A percentile compares a stretch with the other conserved stretches of the same genome.
Conservation (phyloP, 2,329 filamentous ascomycete species). For the Diaporthe helianthi region DNA sequence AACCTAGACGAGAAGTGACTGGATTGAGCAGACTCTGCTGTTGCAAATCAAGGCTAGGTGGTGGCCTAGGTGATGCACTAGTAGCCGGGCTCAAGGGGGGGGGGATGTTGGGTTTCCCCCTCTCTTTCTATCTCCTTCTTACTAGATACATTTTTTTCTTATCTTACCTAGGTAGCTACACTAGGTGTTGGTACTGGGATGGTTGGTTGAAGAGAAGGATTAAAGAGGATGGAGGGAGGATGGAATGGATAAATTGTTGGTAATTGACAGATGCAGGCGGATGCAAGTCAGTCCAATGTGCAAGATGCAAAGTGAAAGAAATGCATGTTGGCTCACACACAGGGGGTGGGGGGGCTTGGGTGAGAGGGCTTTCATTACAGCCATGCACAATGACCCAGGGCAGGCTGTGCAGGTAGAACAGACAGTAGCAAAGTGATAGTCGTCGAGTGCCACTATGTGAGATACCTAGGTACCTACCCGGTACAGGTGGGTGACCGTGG, state of each 20-base stretch:
- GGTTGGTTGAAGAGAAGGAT: not conserved
- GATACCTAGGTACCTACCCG: too few relatives aligned
- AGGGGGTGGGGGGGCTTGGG: not conserved
- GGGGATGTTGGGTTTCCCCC: too few relatives aligned
- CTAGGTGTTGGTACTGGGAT: not conserved
- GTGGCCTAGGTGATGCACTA: conserved; percentile 15
- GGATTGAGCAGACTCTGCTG: conserved; percentile 22
- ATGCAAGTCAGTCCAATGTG: not conserved
- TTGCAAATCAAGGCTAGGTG: conserved; percentile 3
- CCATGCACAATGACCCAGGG: not conserved
- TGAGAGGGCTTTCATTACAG: conserved; percentile 7
- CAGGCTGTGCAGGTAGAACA: conserved; percentile 4
- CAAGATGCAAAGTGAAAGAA: not conserved
- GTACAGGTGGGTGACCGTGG: conserved; percentile 2
- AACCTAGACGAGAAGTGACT: not conserved
- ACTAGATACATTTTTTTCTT: not conserved
- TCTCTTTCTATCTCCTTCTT: not conserved
- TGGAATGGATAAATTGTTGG: conserved; percentile 10
- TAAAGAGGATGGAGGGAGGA: not conserved
- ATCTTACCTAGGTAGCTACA: not conserved
- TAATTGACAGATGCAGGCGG: not conserved
- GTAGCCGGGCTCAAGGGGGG: not conserved
- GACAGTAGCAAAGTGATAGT: not conserved
- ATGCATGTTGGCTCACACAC: conserved; percentile 1
- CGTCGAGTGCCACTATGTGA: conserved; percentile 9